A percentile compares a stretch with the other conserved stretches of the same genome.
Conservation (phyloP, 2,329 filamentous ascomycete species). For the Xylariaceae sp. region DNA sequence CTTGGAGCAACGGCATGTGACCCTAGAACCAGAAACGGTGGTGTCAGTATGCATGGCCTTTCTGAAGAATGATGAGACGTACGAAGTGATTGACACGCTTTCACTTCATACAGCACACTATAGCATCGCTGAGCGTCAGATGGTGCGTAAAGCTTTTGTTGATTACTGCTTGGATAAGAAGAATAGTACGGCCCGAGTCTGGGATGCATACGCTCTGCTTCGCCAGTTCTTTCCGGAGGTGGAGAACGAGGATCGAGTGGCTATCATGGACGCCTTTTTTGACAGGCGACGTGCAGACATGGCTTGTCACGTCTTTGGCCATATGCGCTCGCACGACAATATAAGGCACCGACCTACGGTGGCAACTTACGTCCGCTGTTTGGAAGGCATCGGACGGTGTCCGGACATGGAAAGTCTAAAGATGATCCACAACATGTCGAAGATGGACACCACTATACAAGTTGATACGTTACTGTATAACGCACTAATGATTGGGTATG, state of each 20-base stretch:
- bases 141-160: slow-evolving; percentile 71
- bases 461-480: slow-evolving; percentile 80
- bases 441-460: slow-evolving; percentile 84
- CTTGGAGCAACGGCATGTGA: slow-evolving; percentile 72
- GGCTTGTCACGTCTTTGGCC: slow-evolving; percentile 84
- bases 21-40: slow-evolving; percentile 76
- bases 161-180: slow-evolving; percentile 69
- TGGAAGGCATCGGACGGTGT: slow-evolving; percentile 74
- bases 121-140: slow-evolving; percentile 71
- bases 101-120: slow-evolving; percentile 76
- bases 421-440: slow-evolving; percentile 89
- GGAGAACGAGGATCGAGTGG: slow-evolving; percentile 67
- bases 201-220: slow-evolving; percentile 71
- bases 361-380: slow-evolving; percentile 78
- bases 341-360: slow-evolving; percentile 68
- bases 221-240: slow-evolving; percentile 71
- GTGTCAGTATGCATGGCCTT: slow-evolving; percentile 76
- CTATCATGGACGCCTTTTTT: slow-evolving; percentile 85
- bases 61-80: slow-evolving; percentile 75
- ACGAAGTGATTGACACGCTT: slow-evolving; percentile 82
- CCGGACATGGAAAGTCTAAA: slow-evolving; percentile 70
- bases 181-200: slow-evolving; percentile 68
- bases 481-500: slow-evolving; percentile 85
- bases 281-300: slow-evolving; percentile 79
- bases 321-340: slow-evolving; percentile 84